Evolutionary conservation across 202 grass and related monocot genomes (phyloP).

Genomic region (Panicum virgatum): DNA sequence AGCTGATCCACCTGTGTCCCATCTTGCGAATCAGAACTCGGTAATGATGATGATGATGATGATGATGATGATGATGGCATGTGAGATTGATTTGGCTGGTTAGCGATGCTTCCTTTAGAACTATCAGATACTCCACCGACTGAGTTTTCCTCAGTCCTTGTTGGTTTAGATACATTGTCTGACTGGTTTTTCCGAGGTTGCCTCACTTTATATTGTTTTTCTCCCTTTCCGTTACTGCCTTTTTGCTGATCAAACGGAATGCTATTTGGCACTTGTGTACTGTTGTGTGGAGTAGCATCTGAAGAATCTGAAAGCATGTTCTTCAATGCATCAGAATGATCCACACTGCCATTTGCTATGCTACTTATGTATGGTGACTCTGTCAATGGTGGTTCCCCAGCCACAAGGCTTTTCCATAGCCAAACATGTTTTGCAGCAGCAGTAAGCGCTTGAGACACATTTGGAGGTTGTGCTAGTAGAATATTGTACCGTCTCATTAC

Average conservation of each 20-base stretch:
- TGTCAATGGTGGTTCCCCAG: conserved; percentile 71
- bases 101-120: conserved; percentile 35
- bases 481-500: conserved; percentile 90
- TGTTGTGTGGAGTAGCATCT: conserved; percentile 27
- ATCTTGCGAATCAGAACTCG: conserved; percentile 53
- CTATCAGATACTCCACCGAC: conserved; percentile 37
- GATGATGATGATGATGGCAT: too few species aligned
- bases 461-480: conserved; percentile 85
- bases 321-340: conserved; percentile 29
- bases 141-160: conserved; percentile 43
- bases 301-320: conserved; percentile 47
- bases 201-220: conserved; percentile 59
- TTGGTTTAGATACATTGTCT: conserved; percentile 41
- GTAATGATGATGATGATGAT: conserved; percentile 41
- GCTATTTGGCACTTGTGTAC: conserved; percentile 31
- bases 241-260: conserved; percentile 56
- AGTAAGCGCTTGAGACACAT: conserved; percentile 81
- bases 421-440: conserved; percentile 86
- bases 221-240: conserved; percentile 53
- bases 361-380: conserved; percentile 72
- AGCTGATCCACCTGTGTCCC: conserved; percentile 39
- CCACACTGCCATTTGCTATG: conserved; percentile 39
- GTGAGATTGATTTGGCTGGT: conserved; percentile 43
- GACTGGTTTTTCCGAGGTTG: conserved; percentile 56
- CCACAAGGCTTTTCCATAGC: conserved; percentile 80